These are phyloP conservation scores for Diplodia seriata DNA, from an alignment of 2,329 filamentous ascomycete genomes.

Conservation along the genomic window DNA sequence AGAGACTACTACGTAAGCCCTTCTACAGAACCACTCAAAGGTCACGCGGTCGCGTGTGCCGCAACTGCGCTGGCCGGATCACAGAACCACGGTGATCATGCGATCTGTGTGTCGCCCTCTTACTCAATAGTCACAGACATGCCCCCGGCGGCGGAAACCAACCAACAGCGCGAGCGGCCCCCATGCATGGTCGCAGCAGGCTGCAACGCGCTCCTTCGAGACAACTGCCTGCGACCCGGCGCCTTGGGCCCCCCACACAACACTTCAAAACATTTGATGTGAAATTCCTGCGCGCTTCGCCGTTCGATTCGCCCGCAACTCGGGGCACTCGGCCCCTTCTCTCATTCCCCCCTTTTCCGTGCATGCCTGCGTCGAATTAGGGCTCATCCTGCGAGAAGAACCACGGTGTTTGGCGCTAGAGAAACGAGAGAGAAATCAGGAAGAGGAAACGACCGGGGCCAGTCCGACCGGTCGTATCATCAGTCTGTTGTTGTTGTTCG, in stretches of 20 bases:
- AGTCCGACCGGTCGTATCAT: background rate
- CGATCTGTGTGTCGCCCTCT: constrained; percentile 1
- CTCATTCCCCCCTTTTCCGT: background rate
- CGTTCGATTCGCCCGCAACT: background rate
- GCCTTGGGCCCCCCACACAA: background rate
- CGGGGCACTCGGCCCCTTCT: background rate
- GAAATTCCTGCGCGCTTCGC: background rate
- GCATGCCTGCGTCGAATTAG: background rate
- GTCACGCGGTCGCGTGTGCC: background rate
- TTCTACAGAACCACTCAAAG: background rate
- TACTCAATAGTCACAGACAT: background rate
- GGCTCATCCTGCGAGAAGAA: background rate
- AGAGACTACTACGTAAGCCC: background rate
- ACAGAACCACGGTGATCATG: background rate
- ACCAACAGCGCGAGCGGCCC: background rate
- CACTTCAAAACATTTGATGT: background rate
- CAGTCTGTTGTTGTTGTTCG: background rate
- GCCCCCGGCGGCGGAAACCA: background rate
- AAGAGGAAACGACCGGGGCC: background rate
- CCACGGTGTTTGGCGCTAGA: constrained; percentile 2
- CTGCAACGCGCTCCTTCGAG: constrained; percentile 1
- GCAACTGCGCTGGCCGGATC: background rate
- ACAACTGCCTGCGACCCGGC: background rate
- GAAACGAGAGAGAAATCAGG: background rate
- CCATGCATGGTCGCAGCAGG: background rate